Evolutionary conservation across 495 filamentous ascomycete genomes (phyloP), one percentile per base, ranked within the genome.

Genomic region (Penicillium taxi): DNA sequence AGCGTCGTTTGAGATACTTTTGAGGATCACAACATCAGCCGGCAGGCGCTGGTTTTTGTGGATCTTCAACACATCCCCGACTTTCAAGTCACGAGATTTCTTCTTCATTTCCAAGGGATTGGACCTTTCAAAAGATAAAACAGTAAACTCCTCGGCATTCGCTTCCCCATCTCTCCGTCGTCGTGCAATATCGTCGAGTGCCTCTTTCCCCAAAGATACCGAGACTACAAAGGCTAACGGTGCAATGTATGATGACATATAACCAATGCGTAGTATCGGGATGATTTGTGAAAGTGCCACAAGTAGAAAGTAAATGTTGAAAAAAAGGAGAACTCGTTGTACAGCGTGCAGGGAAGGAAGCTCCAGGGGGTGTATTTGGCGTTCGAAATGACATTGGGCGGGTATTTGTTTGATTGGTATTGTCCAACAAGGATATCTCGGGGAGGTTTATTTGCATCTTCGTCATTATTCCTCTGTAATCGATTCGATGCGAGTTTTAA

Each of bases 301-400:
- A 5, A 96, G 72, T 6, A 99, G 72, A 58, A 96, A 99, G 52
- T 99, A 99, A 53, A 96, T 80, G 69, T 99, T 99, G 73, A 96
- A 95, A 99, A 99, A 65, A 96, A 96, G 29, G 87, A 94, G 54
- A 99, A 99, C 49, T 99, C 93, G 66, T 96, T 95, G 57, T 94
- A 99, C 9, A 96, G 68, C 0, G 93, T 96, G 16, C 86, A 71
- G 3, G 93, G 93, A 2, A 99, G 73, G 61, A 99, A 99, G 41
- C 81, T 91, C 71, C 86, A 85, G 1, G 86, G 77, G n/a, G 90
- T 95, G 54, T 96, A 99, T 74, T 96, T 96, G 26, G 93, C 89
- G 63, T 99, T 96, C 13, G 88, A 95, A 26, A 99, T 74, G 19
- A 82, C 73, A 55, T 99, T 99, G 16, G 68, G 59, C 0, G 72